These are phyloP conservation scores for Crotalaria pallida DNA, from an alignment of 306 rosid species.

Conservation along the genomic window DNA sequence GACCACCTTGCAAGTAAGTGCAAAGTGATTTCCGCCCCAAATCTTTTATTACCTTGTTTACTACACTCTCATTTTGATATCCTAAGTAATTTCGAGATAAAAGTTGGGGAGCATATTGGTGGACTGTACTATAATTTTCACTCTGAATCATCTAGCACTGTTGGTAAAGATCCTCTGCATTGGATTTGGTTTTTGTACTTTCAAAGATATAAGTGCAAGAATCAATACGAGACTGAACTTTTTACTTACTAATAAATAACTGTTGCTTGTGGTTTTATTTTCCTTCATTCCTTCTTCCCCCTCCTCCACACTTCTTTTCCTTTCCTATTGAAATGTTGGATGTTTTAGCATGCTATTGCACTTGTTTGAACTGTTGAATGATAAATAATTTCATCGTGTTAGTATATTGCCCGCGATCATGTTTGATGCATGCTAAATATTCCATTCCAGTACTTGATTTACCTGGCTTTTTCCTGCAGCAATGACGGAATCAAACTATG, in stretches of 20 bases:
- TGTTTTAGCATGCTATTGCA: neutral
- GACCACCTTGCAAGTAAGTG: neutral
- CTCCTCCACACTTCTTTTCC: neutral
- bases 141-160: too few species aligned
- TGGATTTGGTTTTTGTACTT: neutral
- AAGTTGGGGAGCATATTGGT: neutral
- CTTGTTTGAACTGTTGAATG: neutral
- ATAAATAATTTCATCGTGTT: neutral
- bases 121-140: too few species aligned
- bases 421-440: neutral
- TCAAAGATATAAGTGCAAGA: neutral
- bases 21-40: neutral
- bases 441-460: neutral
- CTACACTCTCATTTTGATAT: neutral
- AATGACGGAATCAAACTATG: conserved; percentile 25
- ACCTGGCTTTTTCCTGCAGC: conserved; percentile 24
- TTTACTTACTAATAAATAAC: too few species aligned
- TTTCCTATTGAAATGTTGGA: neutral
- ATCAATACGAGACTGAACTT: too few species aligned
- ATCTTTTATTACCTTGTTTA: neutral
- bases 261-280: neutral
- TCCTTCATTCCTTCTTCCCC: neutral
- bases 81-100: neutral
- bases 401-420: neutral
- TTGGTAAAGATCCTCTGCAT: neutral